Evolutionary conservation across 768 basidiomycete species (phyloP).

Genomic region (Fibroporia radiculosa): DNA sequence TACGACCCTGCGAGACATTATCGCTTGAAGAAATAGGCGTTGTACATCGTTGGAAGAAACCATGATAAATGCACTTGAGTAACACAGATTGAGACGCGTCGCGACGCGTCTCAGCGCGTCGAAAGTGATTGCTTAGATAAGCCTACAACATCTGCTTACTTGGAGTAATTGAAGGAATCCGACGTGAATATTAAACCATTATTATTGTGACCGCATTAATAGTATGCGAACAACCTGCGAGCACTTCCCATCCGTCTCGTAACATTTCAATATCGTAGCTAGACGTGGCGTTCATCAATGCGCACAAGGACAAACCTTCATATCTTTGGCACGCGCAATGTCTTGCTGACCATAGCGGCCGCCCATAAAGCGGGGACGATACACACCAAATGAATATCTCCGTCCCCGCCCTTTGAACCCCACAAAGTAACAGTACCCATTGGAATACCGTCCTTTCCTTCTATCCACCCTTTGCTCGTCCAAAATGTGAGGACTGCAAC

Average conservation of each 20-base stretch:
- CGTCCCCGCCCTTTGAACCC: constrained; percentile 62
- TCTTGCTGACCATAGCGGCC: constrained; percentile 97
- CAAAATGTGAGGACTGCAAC: constrained; percentile 77
- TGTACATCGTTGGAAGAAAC: constrained; percentile 56
- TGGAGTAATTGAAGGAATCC: too few species aligned
- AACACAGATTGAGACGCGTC: constrained; percentile 20
- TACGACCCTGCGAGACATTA: constrained; percentile 63
- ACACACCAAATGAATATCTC: constrained; percentile 80
- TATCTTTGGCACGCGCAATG: constrained; percentile 76
- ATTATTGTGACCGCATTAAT: too few species aligned
- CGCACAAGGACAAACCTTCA: constrained; percentile 26
- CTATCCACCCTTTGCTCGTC: constrained; percentile 80
- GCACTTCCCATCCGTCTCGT: constrained; percentile 1
- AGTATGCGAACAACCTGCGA: too few species aligned
- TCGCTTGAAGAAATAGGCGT: constrained; percentile 71
- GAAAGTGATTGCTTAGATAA: too few species aligned
- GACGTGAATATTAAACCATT: constrained; percentile 3
- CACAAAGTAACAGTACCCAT: constrained; percentile 67
- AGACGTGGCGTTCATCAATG: neutral
- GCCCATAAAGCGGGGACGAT: constrained; percentile 83
- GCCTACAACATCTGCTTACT: too few species aligned
- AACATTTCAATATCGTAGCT: constrained; percentile 4
- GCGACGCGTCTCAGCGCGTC: constrained; percentile 12
- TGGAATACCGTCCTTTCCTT: constrained; percentile 67
- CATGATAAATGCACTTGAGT: constrained; percentile 21